Conservation (phyloP, 192 early-diverging fungal species). For the Backusella parvicylindrica region DNA sequence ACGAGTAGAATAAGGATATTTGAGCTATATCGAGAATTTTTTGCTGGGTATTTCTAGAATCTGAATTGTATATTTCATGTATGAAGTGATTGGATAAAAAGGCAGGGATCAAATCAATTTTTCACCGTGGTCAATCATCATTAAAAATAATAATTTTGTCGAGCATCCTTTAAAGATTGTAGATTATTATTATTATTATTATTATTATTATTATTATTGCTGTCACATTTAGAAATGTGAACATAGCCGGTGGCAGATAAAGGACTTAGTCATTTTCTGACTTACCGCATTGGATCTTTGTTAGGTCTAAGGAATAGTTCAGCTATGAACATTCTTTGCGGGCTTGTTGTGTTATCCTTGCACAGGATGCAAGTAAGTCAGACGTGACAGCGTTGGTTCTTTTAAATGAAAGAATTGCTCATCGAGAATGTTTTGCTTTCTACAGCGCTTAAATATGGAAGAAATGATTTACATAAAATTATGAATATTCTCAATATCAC, state of each 20-base stretch:
- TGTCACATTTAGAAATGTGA: not conserved
- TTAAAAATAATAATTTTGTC: not conserved
- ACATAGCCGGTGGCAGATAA: not conserved
- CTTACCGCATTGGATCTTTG: conserved; percentile 6
- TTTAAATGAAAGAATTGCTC: conserved; percentile 1
- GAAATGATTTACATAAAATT: too few species aligned
- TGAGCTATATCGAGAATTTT: too few species aligned
- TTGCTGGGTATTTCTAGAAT: too few species aligned
- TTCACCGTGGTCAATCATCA: too few species aligned
- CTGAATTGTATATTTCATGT: too few species aligned
- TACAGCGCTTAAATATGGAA: not conserved
- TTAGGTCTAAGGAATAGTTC: not conserved
- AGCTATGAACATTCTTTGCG: not conserved
- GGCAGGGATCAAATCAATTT: too few species aligned
- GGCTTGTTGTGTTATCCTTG: not conserved
- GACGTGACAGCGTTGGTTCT: not conserved
- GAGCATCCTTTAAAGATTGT: not conserved
- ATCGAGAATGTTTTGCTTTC: not conserved
- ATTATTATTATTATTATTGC: too few species aligned
- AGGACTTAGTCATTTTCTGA: not conserved
- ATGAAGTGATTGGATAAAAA: too few species aligned
- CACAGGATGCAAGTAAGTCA: not conserved
- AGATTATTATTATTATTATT: not conserved
- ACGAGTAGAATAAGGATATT: too few species aligned
- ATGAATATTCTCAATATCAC: too few species aligned